Base-by-base conservation (phyloP, 192 early-diverging fungal species). In the Entophlyctis helioformis region DNA sequence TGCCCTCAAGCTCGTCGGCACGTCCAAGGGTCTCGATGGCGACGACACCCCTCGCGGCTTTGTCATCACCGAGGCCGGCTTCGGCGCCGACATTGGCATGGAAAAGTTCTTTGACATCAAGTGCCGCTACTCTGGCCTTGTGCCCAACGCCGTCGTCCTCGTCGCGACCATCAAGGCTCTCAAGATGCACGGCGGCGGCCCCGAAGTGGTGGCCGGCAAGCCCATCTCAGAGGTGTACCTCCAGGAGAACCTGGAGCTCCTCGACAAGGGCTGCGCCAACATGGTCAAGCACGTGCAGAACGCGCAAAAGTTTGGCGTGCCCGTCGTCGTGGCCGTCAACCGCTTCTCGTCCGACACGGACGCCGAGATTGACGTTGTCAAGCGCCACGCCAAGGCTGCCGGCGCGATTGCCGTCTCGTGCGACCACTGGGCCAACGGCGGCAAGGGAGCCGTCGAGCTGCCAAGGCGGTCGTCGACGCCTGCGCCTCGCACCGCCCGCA, bases 101-200 rank as follows among this genome's bases (percentile, higher is more conserved):
- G 95, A 98, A 53, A 98, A 98, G 65, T 76, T 76, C 54, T 91
- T 96, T 69, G 85, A 98, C 69, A 96, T 98, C 71, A 98, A 98
- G 63, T 98, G 95, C 61, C 81, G 95, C 36, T 66, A 72, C 9
- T 87, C 84, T 16, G 86, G 84, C 21, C 68, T 98, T 10, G 63
- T 85, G 13, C 95, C 95, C 28, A 78, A 92, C 50, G 80, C 76
- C 29, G 95, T 87, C 16, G 90, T 96, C 21, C 76, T 98, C 23
- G 93, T 96, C 33, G 83, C 92, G 13, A 98, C 95, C 4, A 79
- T 96, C 8, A 82, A 85, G 41, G 87, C 90, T 11, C 70, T 98
- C 31, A 98, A 98, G 67, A 91, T 90, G 85, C 95, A 98, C 57
- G 95, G 92, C 44, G 95, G 90, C 36, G 95, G 89, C 32, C 87